Evolutionary conservation across 176 grass and related monocot genomes (phyloP).

Genomic region (Urochloa ruziziensis): DNA sequence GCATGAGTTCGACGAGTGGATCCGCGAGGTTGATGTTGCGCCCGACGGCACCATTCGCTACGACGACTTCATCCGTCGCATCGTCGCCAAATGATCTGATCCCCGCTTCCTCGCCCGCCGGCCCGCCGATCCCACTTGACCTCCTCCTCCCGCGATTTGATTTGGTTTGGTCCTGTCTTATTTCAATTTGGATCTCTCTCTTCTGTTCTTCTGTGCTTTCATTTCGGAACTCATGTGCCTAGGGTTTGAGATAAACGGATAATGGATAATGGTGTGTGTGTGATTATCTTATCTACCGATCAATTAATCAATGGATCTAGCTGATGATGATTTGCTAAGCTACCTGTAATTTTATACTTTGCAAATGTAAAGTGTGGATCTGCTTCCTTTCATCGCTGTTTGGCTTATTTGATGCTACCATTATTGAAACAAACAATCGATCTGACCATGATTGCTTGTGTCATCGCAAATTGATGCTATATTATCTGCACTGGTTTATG

Average conservation of each 20-base stretch:
- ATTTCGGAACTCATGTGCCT: slow-evolving; percentile 3
- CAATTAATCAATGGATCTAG: slow-evolving; percentile 25
- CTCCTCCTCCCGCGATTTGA: not conserved
- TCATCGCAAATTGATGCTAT: not conserved
- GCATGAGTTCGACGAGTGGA: slow-evolving; percentile 99
- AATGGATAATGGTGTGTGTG: slow-evolving; percentile 36
- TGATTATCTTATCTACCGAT: slow-evolving; percentile 43
- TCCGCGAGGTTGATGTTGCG: slow-evolving; percentile 86
- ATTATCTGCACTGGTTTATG: not conserved
- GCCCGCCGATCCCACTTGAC: not conserved
- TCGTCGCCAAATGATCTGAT: slow-evolving; percentile 73
- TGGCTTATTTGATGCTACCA: not conserved
- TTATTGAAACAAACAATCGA: not conserved
- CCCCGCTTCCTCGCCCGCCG: accelerated
- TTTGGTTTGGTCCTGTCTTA: not conserved
- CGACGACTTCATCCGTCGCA: slow-evolving; percentile 96
- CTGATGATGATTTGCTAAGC: slow-evolving; percentile 16
- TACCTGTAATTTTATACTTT: not conserved
- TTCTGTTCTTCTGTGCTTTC: not conserved
- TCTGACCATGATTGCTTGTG: not conserved
- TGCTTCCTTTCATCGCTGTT: not conserved
- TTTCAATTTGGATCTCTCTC: not conserved
- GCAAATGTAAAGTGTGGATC: slow-evolving; percentile 31
- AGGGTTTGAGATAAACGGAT: slow-evolving; percentile 43
- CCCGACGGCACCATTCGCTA: slow-evolving; percentile 90